Base-by-base conservation (phyloP, 129 eudicot genomes). In the Dittrichia graveolens region DNA sequence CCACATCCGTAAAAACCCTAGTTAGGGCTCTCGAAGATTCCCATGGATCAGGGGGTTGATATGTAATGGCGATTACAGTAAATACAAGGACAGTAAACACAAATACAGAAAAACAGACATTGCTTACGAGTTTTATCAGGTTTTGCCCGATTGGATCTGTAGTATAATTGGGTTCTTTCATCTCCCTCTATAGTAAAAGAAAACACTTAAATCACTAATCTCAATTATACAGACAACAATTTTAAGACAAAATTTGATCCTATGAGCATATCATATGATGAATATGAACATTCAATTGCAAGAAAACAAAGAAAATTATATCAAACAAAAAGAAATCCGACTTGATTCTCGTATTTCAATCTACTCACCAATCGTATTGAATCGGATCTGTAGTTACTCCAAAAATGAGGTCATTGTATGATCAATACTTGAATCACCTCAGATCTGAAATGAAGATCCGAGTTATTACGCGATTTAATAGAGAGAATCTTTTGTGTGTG, bases 41-140 rank as follows among this genome's bases (percentile, higher is more conserved):
- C 99, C 99, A 95, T 49, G 99, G 99, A 77, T 95, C 97, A 72
- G 99, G 99, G 7, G 99, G 96, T 83, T 95, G 91, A 83, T 95
- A 95, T 1, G 97, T 88, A 47, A 95, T 88, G 11, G 99, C 99
- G 65, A 95, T 88, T 24, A 95, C 99, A 52, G 97, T 90, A 37
- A 85, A 52, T 18, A 95, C 85, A 55, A 95, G 86, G 8, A 95
- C 99, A 3, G 94, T 75, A 75, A 95, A 95, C 7, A 95, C 99
- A 55, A 95, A 95, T 1, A 86, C 88, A 13, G 99, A 90, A 88
- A 95, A 95, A 62, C 97, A 95, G 40, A 90, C 97, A 82, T 95
- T 95, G 89, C 99, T 95, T 38, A 95, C 86, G 8, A 84, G 84
- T 81, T 95, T 88, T 4, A 95, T 88, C 19, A 86, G 3, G 84